Percentiles rank a stretch among this genome's conserved stretches.
Evolutionary conservation across 2,329 filamentous ascomycete genomes (phyloP).

Genomic region (Nemania serpens): DNA sequence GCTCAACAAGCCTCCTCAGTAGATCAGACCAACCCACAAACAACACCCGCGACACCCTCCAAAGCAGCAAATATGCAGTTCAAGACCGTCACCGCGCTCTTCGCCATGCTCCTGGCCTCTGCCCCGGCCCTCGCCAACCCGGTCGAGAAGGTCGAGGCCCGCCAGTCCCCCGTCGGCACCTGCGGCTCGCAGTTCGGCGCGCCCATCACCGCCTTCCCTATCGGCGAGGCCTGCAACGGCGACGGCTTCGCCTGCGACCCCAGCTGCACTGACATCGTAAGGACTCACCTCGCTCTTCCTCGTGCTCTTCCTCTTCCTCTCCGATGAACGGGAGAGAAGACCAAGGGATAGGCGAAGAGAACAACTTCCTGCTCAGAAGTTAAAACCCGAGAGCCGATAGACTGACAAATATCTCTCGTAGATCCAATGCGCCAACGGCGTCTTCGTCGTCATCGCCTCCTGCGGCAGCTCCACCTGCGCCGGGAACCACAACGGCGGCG

Average conservation of each 20-base stretch:
- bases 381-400: neutral
- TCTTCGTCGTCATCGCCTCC: slow-evolving; percentile 26
- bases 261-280: slow-evolving; percentile 25
- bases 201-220: slow-evolving; percentile 22
- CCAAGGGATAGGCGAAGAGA: neutral
- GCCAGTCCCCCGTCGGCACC: slow-evolving; percentile 19
- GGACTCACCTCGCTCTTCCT: neutral
- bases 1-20: slow-evolving; percentile 2
- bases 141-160: slow-evolving; percentile 2
- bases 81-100: slow-evolving; percentile 15
- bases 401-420: neutral
- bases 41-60: neutral
- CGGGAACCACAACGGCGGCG: slow-evolving; percentile 28
- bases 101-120: slow-evolving; percentile 23
- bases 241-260: slow-evolving; percentile 23
- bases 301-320: neutral
- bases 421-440: slow-evolving; percentile 29
- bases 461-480: slow-evolving; percentile 25
- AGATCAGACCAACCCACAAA: neutral
- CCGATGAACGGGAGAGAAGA: neutral
- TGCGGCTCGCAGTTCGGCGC: slow-evolving; percentile 27
- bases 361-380: neutral
- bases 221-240: slow-evolving; percentile 26
- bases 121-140: slow-evolving; percentile 23
- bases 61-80: slow-evolving; percentile 22